Percentiles rank a stretch among this genome's conserved stretches.
phyloP scores from a whole-genome alignment of 1,284 basidiomycete genomes.

The Pseudozyma thailandica region DNA sequence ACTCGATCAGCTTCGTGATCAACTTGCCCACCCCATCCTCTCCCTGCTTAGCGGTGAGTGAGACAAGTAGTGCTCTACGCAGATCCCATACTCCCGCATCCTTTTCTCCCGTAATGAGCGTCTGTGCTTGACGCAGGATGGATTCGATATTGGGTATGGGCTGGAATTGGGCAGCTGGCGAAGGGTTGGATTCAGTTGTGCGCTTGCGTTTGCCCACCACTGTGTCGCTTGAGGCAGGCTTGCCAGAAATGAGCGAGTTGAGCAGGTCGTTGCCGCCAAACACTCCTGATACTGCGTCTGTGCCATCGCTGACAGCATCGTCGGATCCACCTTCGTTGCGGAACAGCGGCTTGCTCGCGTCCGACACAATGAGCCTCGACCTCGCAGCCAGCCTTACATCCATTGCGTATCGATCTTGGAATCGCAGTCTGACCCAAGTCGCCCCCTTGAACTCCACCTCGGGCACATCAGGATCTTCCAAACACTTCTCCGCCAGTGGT shows the following conservation, averaged over 20 bases:
- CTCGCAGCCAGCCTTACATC: slow-evolving; percentile 80
- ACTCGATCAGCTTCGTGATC: slow-evolving; percentile 9
- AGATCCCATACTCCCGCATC: slow-evolving; percentile 20
- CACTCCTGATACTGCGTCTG: neutral
- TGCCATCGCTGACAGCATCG: neutral
- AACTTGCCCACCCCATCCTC: slow-evolving; percentile 3
- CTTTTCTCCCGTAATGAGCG: neutral
- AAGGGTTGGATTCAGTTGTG: neutral
- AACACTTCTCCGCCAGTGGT: slow-evolving; percentile 71
- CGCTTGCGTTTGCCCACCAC: neutral
- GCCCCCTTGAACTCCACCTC: slow-evolving; percentile 80
- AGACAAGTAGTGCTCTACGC: slow-evolving; percentile 29
- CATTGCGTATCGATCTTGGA: slow-evolving; percentile 78
- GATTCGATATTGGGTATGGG: slow-evolving; percentile 34
- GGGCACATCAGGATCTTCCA: slow-evolving; percentile 64
- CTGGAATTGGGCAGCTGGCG: slow-evolving; percentile 22
- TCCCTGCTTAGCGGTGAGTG: slow-evolving; percentile 2
- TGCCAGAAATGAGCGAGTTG: slow-evolving; percentile 15
- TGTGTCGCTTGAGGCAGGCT: neutral
- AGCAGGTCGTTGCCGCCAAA: slow-evolving; percentile 27
- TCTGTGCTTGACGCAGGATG: slow-evolving; percentile 11
- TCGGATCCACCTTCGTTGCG: slow-evolving; percentile 12
- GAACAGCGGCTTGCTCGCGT: slow-evolving; percentile 42
- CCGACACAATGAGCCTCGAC: slow-evolving; percentile 69
- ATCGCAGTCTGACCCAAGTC: slow-evolving; percentile 81